Evolutionary conservation across 345 rosid genomes (phyloP), one percentile per base, ranked within the genome.

Genomic region (Punica granatum): DNA sequence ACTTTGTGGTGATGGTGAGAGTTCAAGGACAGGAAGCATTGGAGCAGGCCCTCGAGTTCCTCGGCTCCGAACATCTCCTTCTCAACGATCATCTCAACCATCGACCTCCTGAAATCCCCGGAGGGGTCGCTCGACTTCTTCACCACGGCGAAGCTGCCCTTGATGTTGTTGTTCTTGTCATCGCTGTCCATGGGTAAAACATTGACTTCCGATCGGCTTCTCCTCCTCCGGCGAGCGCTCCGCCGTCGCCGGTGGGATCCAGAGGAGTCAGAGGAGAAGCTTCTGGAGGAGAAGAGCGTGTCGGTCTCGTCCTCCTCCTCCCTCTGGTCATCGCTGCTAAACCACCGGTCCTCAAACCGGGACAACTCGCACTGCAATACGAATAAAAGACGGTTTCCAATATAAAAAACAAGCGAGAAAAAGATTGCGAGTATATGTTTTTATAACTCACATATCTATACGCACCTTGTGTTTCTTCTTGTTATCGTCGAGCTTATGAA

Each of bases 31-130:
- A 90, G 71, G 69, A 90, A 90, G 74, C 97, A 90, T 69, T 84
- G 90, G 26, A 90, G 74, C 68, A 90, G 84, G 68, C 85, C 67
- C 73, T 90, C 88, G 25, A 90, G 69, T 39, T 85, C 92, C 69
- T 70, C 77, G 4, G 81, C 78, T 30, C 75, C 78, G 67, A 86
- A 88, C 69, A 90, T 79, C 76, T 86, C 85, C 72, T 80, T 88
- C 81, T 86, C 97, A 53, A 86, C 64, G 9, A 90, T 90, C 97
- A 90, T 90, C 85, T 90, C 94, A 78, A 85, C 83, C 97, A 86
- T 88, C 21, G 95, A 90, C 58, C 72, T 78, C 76, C 85, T 80
- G 58, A 90, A 90, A 73, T 90, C 97, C 19, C 80, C 84, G 60
- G 78, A 81, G 2, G 97, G 97, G 59, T 86, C 86, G 10, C 82